Percentiles rank a stretch among this genome's conserved stretches.
Evolutionary conservation across 352 stramenopile species (phyloP).

Genomic region (Phytophthora melonis): DNA sequence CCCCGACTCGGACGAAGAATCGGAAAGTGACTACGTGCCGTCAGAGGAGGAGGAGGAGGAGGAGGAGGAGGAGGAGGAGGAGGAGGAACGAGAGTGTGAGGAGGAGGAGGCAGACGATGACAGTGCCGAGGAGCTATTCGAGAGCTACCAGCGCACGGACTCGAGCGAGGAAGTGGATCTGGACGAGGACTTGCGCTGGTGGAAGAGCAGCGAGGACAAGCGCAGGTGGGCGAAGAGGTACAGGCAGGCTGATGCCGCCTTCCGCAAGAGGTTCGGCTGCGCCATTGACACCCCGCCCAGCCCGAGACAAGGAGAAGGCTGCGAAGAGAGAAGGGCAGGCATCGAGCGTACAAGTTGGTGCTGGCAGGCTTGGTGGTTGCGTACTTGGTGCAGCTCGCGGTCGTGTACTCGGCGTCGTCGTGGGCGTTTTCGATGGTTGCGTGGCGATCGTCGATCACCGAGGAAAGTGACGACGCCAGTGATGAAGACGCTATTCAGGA

Average conservation of each 20-base stretch:
- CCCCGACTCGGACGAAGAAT: conserved; percentile 27
- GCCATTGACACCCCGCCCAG: conserved; percentile 47
- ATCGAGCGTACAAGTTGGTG: conserved; percentile 42
- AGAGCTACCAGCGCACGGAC: conserved; percentile 8
- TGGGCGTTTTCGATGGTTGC: conserved; percentile 45
- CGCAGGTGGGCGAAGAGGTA: conserved; percentile 43
- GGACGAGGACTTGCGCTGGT: conserved; percentile 49
- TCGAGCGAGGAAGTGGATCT: conserved; percentile 42
- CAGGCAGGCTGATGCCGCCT: conserved; percentile 27
- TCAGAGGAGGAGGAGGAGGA: conserved; percentile 32
- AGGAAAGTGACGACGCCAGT: neutral
- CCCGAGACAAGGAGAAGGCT: conserved; percentile 41
- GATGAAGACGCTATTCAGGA: neutral
- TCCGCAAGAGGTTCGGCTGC: conserved; percentile 42
- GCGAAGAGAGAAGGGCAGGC: conserved; percentile 26
- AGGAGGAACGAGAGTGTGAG: conserved; percentile 39
- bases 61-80: conserved; percentile 41
- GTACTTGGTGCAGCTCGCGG: conserved; percentile 40
- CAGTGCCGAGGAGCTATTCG: conserved; percentile 18
- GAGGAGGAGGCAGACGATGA: conserved; percentile 34
- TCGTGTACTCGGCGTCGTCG: conserved; percentile 41
- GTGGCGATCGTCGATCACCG: conserved; percentile 17
- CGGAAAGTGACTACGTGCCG: conserved; percentile 18
- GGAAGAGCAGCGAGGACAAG: conserved; percentile 38
- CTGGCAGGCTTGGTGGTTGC: conserved; percentile 40